These are phyloP conservation scores for Metarhizium brunneum DNA, from an alignment of 2,329 filamentous ascomycete genomes.

Conservation along the genomic window DNA sequence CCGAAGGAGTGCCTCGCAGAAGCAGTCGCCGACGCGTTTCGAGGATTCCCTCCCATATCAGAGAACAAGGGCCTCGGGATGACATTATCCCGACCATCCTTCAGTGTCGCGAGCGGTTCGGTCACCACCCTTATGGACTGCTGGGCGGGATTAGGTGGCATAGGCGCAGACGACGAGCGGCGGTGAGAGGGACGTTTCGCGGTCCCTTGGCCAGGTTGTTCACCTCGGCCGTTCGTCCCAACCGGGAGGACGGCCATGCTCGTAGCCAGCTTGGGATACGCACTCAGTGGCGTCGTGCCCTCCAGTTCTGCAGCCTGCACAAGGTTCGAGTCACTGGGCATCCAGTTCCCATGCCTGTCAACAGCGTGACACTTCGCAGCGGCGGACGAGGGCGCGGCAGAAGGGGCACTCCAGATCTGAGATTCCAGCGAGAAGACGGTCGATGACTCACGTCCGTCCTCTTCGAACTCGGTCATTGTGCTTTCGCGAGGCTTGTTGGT, in stretches of 20 bases:
- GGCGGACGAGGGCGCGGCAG: slow-evolving; percentile 33
- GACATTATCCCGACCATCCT: slow-evolving; percentile 1
- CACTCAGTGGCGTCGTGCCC: slow-evolving; percentile 10
- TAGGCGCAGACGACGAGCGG: not conserved
- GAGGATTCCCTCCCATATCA: slow-evolving; percentile 10
- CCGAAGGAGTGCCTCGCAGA: slow-evolving; percentile 11
- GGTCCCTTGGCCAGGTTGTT: not conserved
- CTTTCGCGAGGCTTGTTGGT: slow-evolving; percentile 26
- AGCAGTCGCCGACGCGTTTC: slow-evolving; percentile 5
- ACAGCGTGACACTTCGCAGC: slow-evolving; percentile 40
- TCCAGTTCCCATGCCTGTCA: slow-evolving; percentile 45
- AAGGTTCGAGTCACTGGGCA: slow-evolving; percentile 30
- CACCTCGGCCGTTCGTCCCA: not conserved
- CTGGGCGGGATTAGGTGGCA: not conserved
- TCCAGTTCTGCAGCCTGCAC: slow-evolving; percentile 17
- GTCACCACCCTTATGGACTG: slow-evolving; percentile 4
- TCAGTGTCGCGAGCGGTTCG: not conserved
- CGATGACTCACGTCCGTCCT: slow-evolving; percentile 28
- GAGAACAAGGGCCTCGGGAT: slow-evolving; percentile 16
- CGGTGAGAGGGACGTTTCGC: not conserved
- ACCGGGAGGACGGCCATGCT: slow-evolving; percentile 12
- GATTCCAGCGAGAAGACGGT: slow-evolving; percentile 24
- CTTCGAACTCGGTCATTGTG: slow-evolving; percentile 43
- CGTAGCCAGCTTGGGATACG: slow-evolving; percentile 6
- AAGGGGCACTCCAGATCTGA: slow-evolving; percentile 43